Evolutionary conservation across 1,284 basidiomycete species (phyloP).

Genomic region (Takashimella koratensis): DNA sequence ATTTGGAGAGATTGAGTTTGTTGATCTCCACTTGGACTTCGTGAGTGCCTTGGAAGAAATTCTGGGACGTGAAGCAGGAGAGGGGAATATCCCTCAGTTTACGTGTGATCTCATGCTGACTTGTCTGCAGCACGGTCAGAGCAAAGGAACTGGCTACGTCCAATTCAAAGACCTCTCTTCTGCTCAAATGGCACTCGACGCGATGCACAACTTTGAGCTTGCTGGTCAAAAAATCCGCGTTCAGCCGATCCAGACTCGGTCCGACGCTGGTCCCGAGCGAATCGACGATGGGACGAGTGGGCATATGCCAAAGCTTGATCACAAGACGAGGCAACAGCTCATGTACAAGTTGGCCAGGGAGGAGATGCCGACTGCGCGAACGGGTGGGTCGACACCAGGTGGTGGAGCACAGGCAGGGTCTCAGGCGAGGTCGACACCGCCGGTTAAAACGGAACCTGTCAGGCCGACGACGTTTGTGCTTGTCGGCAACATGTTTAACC

Average conservation of each 20-base stretch:
- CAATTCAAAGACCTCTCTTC: slow-evolving; percentile 90
- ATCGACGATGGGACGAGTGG: slow-evolving; percentile 25
- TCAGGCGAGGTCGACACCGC: background rate
- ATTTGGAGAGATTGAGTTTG: slow-evolving; percentile 95
- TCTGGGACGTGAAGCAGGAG: no score
- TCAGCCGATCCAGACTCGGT: slow-evolving; percentile 83
- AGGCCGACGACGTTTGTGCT: slow-evolving; percentile 71
- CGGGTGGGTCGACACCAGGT: slow-evolving; percentile 1
- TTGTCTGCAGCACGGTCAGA: slow-evolving; percentile 70
- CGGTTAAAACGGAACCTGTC: background rate
- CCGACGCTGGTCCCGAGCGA: slow-evolving; percentile 13
- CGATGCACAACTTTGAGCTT: slow-evolving; percentile 97
- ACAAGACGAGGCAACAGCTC: slow-evolving; percentile 90
- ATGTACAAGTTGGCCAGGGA: slow-evolving; percentile 96
- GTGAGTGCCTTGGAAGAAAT: slow-evolving; percentile 29
- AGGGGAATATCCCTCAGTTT: no score
- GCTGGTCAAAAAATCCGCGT: slow-evolving; percentile 86
- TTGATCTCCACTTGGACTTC: slow-evolving; percentile 87
- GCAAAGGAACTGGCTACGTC: slow-evolving; percentile 97
- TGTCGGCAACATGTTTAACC: slow-evolving; percentile 94
- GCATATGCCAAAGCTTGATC: slow-evolving; percentile 54
- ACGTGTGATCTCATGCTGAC: no score
- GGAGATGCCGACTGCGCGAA: slow-evolving; percentile 24
- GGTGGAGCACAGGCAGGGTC: background rate
- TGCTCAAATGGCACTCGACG: slow-evolving; percentile 91